These are phyloP conservation scores for Lactifluus piperatus DNA, from an alignment of 768 basidiomycete species.

Conservation along the genomic window DNA sequence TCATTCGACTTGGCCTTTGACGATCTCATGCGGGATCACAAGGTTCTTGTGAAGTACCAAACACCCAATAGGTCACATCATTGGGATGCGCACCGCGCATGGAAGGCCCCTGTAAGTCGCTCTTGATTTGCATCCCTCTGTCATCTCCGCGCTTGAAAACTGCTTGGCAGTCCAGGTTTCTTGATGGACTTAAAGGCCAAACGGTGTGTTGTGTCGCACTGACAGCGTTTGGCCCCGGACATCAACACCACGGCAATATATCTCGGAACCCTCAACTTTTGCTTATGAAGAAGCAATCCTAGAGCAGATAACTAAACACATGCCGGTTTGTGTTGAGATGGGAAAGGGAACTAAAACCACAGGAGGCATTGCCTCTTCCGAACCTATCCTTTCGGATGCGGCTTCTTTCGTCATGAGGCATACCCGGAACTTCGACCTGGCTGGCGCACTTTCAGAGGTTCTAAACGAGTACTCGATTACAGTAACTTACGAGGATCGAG, in stretches of 20 bases:
- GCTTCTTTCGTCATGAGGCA: background rate
- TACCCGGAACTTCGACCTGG: too few relatives aligned
- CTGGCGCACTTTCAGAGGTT: too few relatives aligned
- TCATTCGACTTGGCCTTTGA: background rate
- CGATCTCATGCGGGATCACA: background rate
- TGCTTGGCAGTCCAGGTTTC: background rate
- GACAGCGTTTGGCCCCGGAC: background rate
- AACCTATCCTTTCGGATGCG: background rate
- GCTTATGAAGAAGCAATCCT: too few relatives aligned
- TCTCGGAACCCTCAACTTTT: background rate
- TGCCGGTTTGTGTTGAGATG: background rate
- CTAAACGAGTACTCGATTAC: too few relatives aligned
- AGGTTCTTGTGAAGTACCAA: background rate
- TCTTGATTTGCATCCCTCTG: background rate
- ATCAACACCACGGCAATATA: background rate
- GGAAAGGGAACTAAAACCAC: background rate
- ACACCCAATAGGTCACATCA: background rate
- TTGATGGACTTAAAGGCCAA: too few relatives aligned
- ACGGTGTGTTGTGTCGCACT: background rate
- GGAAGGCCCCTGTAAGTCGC: background rate
- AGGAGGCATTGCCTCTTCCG: background rate
- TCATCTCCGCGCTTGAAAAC: background rate
- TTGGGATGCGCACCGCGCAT: background rate
- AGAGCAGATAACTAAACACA: background rate
- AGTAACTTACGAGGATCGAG: too few relatives aligned